Percentiles rank a stretch among this genome's conserved stretches.
Evolutionary conservation across 768 basidiomycete species (phyloP).

Genomic region (Punctularia strigosozonata): DNA sequence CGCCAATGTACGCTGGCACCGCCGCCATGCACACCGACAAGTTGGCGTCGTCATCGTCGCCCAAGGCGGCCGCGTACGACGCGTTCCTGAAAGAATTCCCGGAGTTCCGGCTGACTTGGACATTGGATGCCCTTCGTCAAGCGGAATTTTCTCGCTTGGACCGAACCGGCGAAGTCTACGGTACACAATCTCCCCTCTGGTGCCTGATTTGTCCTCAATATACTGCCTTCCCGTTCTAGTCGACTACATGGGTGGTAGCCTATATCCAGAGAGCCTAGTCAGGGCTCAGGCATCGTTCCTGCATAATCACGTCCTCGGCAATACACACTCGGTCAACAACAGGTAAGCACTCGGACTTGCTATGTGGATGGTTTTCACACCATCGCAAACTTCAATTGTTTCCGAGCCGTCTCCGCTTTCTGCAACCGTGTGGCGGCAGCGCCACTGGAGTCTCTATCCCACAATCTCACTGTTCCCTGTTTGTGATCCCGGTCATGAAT

Average conservation of each 20-base stretch:
- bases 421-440: no score
- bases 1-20: no score
- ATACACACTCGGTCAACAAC: constrained; percentile 76
- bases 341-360: constrained; percentile 34
- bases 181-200: no score
- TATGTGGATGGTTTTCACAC: no score
- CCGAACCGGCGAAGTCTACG: constrained; percentile 58
- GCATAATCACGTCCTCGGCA: constrained; percentile 55
- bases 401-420: no score
- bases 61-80: neutral
- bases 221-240: no score
- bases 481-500: neutral
- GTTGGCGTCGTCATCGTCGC: no score
- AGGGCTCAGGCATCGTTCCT: constrained; percentile 62
- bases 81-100: constrained; percentile 20
- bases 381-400: no score
- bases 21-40: no score
- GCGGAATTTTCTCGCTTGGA: constrained; percentile 52
- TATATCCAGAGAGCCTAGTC: constrained; percentile 72
- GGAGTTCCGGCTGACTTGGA: constrained; percentile 61
- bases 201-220: no score
- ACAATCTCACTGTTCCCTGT: no score
- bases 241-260: constrained; percentile 78
- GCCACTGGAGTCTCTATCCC: neutral
- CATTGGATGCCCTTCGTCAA: constrained; percentile 53